Base-by-base conservation (phyloP, 1,139 yeast genomes). In the Candida tetrigidarum region DNA sequence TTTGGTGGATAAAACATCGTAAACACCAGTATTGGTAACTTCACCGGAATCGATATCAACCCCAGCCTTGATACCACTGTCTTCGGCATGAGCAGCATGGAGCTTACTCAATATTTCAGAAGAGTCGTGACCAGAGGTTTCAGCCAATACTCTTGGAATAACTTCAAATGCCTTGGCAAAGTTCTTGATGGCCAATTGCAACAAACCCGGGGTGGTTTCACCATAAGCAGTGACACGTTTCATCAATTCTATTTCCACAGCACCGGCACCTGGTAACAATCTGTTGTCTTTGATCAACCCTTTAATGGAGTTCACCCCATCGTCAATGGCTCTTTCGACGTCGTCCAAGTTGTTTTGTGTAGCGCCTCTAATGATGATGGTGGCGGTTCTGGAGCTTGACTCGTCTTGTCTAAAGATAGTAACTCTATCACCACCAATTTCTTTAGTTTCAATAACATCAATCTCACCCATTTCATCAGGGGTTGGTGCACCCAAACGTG, bases 361-460 rank as follows among this genome's bases (percentile, higher is more conserved):
- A 36, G 99, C 99, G 45, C 99, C 99, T 67, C 99, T 83, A 45
- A 95, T 74, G 39, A 93, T 85, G 56, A 93, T 91, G 7, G 99
- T 93, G 10, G 98, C 85, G 4, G 99, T 93, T 61, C 79, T 64
- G 14, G 78, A 70, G 56, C 88, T 78, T 25, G 96, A 83, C 47
- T 75, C 74, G 53, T 83, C 86, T 69, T 93, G 99, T 64, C 91
- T 81, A 74, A 93, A 92, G 27, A 95, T 80, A 9, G 99, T 93
- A 34, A 93, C 99, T 64, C 97, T 81, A 69, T 95, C 98, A 45
- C 98, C 97, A 55, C 99, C 99, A 61, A 93, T 90, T 71, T 93
- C 99, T 57, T 81, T 80, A 18, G 97, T 87, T 71, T 89, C 96
- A 42, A 95, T 93, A 22, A 86, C 67, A 64, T 93, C 99, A 52